Base-by-base conservation (phyloP, 208 protist species). In the Trypanosomatidae sp. region DNA sequence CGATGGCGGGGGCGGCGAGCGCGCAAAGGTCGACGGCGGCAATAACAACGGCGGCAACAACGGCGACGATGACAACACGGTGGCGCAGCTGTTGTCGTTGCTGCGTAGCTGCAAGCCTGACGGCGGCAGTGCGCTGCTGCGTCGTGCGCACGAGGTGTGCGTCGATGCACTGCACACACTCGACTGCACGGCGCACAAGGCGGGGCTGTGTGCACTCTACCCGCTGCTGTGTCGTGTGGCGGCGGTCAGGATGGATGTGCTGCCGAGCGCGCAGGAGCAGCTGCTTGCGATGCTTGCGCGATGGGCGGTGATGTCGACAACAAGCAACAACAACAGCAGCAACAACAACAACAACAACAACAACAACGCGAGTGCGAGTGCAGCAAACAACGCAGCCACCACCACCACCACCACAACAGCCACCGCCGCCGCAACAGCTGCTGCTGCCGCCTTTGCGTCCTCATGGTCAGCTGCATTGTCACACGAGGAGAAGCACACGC, bases 261-360 rank as follows among this genome's bases (percentile, higher is more conserved):
- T 48, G 5, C 6, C 45, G 37, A 64, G 72, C 33, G 72, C 79
- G 15, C 84, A 93, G 59, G 68, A 87, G 48, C 69, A 78, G 40
- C 62, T 93, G 10, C 53, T 93, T 4, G 33, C 77, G 21, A 28
- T 79, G 7, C 60, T 93, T 20, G 79, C 74, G 20, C 42, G 58
- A 13, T 37, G 85, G 1, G 41, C 53, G 27, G 71, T 65, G 3
- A 76, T 77, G 0, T 32, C n/a, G n/a, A n/a, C n/a, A n/a, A n/a
- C n/a, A n/a, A n/a, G n/a, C n/a, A n/a, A n/a, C n/a, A n/a, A n/a
- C n/a, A n/a, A n/a, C n/a, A n/a, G n/a, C n/a, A n/a, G n/a, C n/a
- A n/a, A n/a, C n/a, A n/a, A n/a, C n/a, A n/a, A n/a, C n/a, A n/a
- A n/a, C n/a, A n/a, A n/a, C n/a, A n/a, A n/a, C n/a, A n/a, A n/a